Conservation (phyloP, 2,329 filamentous ascomycete genomes). For the Aspergillus vadensis region DNA sequence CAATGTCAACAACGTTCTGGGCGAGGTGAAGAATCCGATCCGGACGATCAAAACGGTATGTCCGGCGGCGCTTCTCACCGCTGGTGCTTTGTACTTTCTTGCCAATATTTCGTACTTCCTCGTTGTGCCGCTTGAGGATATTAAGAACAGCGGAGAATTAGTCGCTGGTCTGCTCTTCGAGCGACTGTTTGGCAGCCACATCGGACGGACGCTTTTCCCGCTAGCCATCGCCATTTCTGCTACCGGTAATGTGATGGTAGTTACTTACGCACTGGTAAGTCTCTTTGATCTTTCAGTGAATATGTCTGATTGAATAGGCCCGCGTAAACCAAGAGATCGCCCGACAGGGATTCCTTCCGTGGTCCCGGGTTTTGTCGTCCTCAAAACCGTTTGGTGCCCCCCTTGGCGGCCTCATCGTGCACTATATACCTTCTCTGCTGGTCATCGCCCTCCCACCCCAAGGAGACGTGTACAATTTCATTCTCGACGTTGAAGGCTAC, state of each 20-base stretch:
- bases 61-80: conserved; percentile 61
- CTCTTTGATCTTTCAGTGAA: neutral
- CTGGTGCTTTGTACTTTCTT: conserved; percentile 66
- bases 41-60: conserved; percentile 65
- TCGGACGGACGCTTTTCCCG: conserved; percentile 62
- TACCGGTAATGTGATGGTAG: conserved; percentile 70
- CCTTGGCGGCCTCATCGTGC: conserved; percentile 66
- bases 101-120: conserved; percentile 66
- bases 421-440: conserved; percentile 68
- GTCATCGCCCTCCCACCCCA: conserved; percentile 68
- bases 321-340: conserved; percentile 73
- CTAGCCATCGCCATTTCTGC: conserved; percentile 68
- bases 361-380: conserved; percentile 61
- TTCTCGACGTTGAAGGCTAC: conserved; percentile 71
- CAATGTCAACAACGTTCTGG: conserved; percentile 70
- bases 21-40: conserved; percentile 70
- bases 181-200: conserved; percentile 59
- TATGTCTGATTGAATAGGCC: conserved; percentile 49
- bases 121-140: conserved; percentile 67
- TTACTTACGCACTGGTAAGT: conserved; percentile 63
- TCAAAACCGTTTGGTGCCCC: conserved; percentile 69
- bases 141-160: conserved; percentile 66
- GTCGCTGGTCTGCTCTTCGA: conserved; percentile 70
- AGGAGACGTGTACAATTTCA: conserved; percentile 69
- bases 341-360: conserved; percentile 70